A percentile compares a stretch with the other conserved stretches of the same genome.
Conservation (phyloP, 768 basidiomycete genomes). For the Infundibulicybe gibba region DNA sequence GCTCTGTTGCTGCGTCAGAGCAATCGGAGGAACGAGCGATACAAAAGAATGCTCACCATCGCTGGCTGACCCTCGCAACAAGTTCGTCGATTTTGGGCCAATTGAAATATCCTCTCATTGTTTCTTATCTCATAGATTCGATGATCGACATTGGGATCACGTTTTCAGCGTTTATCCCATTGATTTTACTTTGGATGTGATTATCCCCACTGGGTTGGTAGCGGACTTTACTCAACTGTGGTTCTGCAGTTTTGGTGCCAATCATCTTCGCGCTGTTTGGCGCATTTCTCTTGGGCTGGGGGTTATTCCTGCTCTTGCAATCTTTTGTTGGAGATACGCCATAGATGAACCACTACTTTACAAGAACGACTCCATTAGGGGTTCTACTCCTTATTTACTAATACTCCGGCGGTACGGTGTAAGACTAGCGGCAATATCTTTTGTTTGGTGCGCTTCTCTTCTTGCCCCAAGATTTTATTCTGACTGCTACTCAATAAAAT, state of each 20-base stretch:
- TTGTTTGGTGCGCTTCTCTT: slow-evolving; percentile 56
- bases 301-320: slow-evolving; percentile 67
- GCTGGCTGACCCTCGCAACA: slow-evolving; percentile 84
- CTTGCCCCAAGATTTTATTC: neutral
- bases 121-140: slow-evolving; percentile 39
- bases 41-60: slow-evolving; percentile 71
- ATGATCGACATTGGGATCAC: slow-evolving; percentile 88
- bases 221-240: neutral
- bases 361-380: slow-evolving; percentile 76
- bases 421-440: slow-evolving; percentile 63
- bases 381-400: slow-evolving; percentile 74
- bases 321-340: slow-evolving; percentile 80
- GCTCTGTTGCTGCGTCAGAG: slow-evolving; percentile 83
- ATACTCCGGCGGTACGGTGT: slow-evolving; percentile 78
- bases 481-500: too few relatives aligned
- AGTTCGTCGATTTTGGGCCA: slow-evolving; percentile 41
- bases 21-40: slow-evolving; percentile 82
- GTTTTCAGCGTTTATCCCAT: slow-evolving; percentile 71
- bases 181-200: slow-evolving; percentile 91
- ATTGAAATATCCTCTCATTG: neutral
- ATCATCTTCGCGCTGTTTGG: slow-evolving; percentile 86
- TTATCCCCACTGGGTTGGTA: slow-evolving; percentile 14
- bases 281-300: slow-evolving; percentile 83
- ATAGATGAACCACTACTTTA: slow-evolving; percentile 79
- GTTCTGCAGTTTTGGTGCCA: slow-evolving; percentile 56